Conservation (phyloP, 305 asterid genomes). For the Plantago rigida region DNA sequence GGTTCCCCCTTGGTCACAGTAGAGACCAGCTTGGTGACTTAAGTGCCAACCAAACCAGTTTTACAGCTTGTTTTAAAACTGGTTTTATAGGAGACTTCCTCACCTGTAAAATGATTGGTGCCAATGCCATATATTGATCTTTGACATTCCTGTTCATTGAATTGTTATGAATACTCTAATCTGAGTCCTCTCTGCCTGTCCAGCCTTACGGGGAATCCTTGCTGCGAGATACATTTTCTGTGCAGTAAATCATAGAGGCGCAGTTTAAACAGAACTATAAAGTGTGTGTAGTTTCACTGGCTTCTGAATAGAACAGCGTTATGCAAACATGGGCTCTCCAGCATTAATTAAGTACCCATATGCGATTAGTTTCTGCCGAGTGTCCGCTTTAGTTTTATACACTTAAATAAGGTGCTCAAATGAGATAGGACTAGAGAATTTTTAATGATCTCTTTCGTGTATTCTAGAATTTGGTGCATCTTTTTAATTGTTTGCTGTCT, state of each 20-base stretch:
- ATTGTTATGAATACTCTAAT: not conserved
- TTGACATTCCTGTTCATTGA: not conserved
- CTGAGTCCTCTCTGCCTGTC: not conserved
- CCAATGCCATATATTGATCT: too few species aligned
- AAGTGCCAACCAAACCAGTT: too few species aligned
- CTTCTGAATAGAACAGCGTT: not conserved
- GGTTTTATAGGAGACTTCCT: too few species aligned
- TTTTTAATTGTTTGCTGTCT: conserved; percentile 19
- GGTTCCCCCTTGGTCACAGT: too few species aligned
- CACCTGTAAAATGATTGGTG: too few species aligned
- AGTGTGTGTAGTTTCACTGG: too few species aligned
- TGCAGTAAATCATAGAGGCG: not conserved
- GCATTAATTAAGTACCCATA: not conserved
- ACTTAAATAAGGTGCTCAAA: not conserved
- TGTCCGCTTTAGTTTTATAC: too few species aligned
- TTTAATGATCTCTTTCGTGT: conserved; percentile 4
- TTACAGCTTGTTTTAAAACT: too few species aligned
- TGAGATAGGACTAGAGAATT: conserved; percentile 5
- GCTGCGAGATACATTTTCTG: not conserved
- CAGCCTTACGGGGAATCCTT: not conserved
- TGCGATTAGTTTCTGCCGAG: not conserved
- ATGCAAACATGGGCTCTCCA: not conserved
- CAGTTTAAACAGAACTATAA: too few species aligned
- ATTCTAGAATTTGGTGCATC: conserved; percentile 14
- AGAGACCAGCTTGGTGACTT: too few species aligned